Evolutionary conservation across 805 yeast genomes (phyloP).

Genomic region (Candida germanica): DNA sequence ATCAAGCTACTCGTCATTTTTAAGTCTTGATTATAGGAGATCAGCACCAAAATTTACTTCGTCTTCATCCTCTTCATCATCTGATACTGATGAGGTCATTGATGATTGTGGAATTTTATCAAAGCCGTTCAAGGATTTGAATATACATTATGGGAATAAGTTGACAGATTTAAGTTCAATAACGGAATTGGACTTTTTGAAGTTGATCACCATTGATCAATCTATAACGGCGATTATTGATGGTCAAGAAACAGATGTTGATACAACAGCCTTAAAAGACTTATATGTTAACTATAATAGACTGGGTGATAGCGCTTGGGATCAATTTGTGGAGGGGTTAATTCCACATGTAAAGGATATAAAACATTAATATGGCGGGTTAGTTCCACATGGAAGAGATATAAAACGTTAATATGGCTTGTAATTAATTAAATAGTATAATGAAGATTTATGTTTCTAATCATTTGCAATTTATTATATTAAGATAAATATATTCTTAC

Average conservation of each 20-base stretch:
- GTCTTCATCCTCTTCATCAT: slow-evolving; percentile 15
- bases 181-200: slow-evolving; percentile 35
- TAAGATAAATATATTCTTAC: slow-evolving; percentile 4
- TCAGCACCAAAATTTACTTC: slow-evolving; percentile 2
- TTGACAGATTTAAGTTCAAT: background rate
- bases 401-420: too few species aligned
- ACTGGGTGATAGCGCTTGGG: slow-evolving; percentile 5
- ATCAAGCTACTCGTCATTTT: slow-evolving; percentile 13
- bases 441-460: too few species aligned
- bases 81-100: slow-evolving; percentile 20
- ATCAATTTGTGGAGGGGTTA: slow-evolving; percentile 2
- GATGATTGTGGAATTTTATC: slow-evolving; percentile 1
- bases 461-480: too few species aligned
- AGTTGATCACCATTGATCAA: slow-evolving; percentile 34
- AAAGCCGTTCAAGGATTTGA: background rate
- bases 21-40: slow-evolving; percentile 13
- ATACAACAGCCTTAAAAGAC: slow-evolving; percentile 1
- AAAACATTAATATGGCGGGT: too few species aligned
- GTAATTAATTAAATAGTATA: too few species aligned
- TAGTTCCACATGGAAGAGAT: too few species aligned
- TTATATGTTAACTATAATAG: background rate
- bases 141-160: background rate
- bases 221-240: slow-evolving; percentile 18
- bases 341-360: slow-evolving; percentile 4
- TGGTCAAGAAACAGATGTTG: slow-evolving; percentile 3